Evolutionary conservation across 257 asterid genomes (phyloP).

Genomic region (Primulina eburnea): DNA sequence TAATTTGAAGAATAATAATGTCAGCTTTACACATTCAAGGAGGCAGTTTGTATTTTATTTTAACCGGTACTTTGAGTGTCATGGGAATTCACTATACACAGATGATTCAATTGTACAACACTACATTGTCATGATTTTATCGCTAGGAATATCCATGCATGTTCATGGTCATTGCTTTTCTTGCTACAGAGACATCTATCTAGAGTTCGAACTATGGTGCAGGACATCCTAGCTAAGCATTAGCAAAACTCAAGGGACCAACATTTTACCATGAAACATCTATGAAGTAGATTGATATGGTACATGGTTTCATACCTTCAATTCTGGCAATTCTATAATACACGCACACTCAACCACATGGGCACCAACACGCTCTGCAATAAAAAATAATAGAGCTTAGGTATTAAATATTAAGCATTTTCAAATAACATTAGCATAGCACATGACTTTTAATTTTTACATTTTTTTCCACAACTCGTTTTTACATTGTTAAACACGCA

Average conservation of each 20-base stretch:
- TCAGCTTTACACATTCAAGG: background rate
- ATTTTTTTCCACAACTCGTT: background rate
- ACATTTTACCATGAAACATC: background rate
- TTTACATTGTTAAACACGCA: background rate
- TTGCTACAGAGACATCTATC: background rate
- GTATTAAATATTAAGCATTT: constrained; percentile 4
- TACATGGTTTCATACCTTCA: constrained; percentile 53
- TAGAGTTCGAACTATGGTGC: background rate
- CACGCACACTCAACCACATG: constrained; percentile 85
- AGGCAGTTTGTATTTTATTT: background rate
- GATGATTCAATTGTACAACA: background rate
- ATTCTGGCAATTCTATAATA: constrained; percentile 76
- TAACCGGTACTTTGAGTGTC: background rate
- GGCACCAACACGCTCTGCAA: constrained; percentile 83
- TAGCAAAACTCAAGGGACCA: constrained; percentile 14
- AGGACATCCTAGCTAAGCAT: background rate
- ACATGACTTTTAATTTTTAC: background rate
- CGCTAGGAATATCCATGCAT: background rate
- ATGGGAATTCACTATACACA: background rate
- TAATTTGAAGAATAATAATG: background rate
- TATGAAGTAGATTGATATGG: constrained; percentile 1
- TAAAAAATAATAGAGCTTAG: constrained; percentile 24
- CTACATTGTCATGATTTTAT: background rate
- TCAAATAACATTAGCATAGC: background rate
- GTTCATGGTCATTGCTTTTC: background rate